Evolutionary conservation across 129 eudicot species (phyloP), one percentile per base, ranked within the genome.

Genomic region (Lonicera japonica): DNA sequence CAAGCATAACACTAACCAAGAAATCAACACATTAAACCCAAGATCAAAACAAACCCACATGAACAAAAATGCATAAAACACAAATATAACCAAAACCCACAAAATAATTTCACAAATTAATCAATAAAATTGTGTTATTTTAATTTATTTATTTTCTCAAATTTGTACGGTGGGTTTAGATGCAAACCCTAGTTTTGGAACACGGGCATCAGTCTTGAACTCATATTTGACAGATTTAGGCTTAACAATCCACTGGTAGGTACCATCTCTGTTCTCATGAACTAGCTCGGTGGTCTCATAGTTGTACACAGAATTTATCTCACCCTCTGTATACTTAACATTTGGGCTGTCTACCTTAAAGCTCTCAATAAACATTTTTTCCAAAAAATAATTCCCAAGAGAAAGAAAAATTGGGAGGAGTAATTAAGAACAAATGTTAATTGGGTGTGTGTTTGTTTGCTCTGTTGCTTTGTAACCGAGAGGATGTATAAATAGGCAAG

Each of bases 291-390:
- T 91, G 77, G 97, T 92, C 38, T 87, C 90, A 46, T 92, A 92
- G 52, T 76, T 73, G 72, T 92, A 91, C 71, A 92, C 72, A 11
- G 98, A 92, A 25, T 82, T 76, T 57, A 92, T 84, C 72, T 82
- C 96, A 64, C 39, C 57, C 55, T 85, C 96, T 1, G 83, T 73
- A 88, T 92, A 92, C 75, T 80, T 83, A 5, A 94, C 99, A 53
- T 94, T 94, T 6, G 96, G 95, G 80, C 96, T 94, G 40, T 94
- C 99, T 0, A 94, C 99, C 82, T 85, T 85, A 60, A 94, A 94
- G 69, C 81, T 94, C 73, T 94, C 96, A 55, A 94, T 85, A 25
- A 92, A 92, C 99, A 91, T 89, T 15, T 76, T 78, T 21, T 21
- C 9, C n/a, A n/a, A n/a, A n/a, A n/a, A n/a, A n/a, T n/a, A n/a